Evolutionary conservation across 1,284 basidiomycete species (phyloP), one percentile per base, ranked within the genome.

Genomic region (Cryptococcus sp.): DNA sequence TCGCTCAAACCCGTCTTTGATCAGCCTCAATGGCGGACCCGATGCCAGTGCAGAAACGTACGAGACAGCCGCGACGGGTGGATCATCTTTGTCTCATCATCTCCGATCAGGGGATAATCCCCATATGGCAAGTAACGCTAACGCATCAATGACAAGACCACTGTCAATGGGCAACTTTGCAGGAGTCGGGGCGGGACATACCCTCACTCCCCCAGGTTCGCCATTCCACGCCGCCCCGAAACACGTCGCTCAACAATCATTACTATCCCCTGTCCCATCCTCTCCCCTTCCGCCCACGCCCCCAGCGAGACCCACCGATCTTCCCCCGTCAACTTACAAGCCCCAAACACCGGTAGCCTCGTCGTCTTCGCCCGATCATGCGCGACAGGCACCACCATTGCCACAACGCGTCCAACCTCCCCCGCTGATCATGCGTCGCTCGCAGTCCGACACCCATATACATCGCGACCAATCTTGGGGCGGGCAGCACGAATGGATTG

Each of bases 161-260:
- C 30, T 13, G 13, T 35, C 30, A 35, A 35, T 35, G 30, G 55
- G 39, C 16, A 62, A 61, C 39, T 60, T 65, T 25, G 68, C 70
- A 0, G 69, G 70, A 7, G 58, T 70, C 27, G 68, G 70, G 10
- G 63, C 67, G 30, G 69, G 67, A n/a, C 68, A 72, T 62, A 61
- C 64, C 4, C 50, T 70, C 10, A 69, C 68, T 27, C 68, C 68
- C 8, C 68, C 69, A n/a, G 50, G 58, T 27, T 63, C 65, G 19
- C 69, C 66, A 8, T 48, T 67, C 27, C 67, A 67, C 43, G 51
- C 53, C 22, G 51, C 56, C 13, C 59, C 61, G 15, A 47, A 55
- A 22, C 50, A 51, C 30, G 39, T 50, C 13, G 55, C 60, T 35
- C 54, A 59, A 48, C 45, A 51, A 10, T 54, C 51, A 30, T 48